Base-by-base conservation (phyloP, 306 rosid genomes). In the Ormosia semicastrata region DNA sequence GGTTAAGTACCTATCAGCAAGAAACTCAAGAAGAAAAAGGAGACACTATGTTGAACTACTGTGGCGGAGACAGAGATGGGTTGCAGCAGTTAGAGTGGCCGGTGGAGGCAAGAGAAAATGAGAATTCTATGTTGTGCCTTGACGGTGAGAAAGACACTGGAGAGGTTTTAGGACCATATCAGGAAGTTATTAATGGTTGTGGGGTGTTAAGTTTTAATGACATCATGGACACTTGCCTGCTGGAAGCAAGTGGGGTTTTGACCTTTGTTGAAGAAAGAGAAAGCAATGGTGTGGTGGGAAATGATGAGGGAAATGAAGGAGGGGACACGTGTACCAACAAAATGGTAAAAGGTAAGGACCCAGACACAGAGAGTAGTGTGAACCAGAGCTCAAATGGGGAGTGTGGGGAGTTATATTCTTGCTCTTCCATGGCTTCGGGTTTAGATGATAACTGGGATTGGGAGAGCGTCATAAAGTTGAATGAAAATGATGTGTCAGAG, bases 391-490 rank as follows among this genome's bases (percentile, higher is more conserved):
- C 33, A 3, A 80, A 56, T 44, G 80, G 67, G 13, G 75, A 77
- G 15, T 40, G 14, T 6, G 75, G 50, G 12, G 88, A 83, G 24
- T 78, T 78, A 12, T 62, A n/a, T 39, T 76, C 73, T 50, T 71
- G 47, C 59, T 83, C 78, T 56, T 64, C 87, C 3, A 24, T 59
- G 50, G 33, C 49, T 29, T 52, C 78, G 1, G 67, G 17, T 8
- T 81, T 76, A 0, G 84, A 64, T n/a, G 71, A 89, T 30, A 24
- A 73, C 14, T 81, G 82, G 75, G 85, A 74, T 47, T 90, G 91
- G 93, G 92, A 84, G 32, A 75, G 70, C 50, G 40, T 57, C 4
- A 6, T 83, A 4, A 76, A 58, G 36, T 63, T 75, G 18, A 82
- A 78, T 30, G 58, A 17, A 3, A 15, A 24, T 7, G 62, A 15